A percentile compares a stretch with the other conserved stretches of the same genome.
Evolutionary conservation across 1,139 yeast genomes (phyloP).

Genomic region (Suhomyces maxii): DNA sequence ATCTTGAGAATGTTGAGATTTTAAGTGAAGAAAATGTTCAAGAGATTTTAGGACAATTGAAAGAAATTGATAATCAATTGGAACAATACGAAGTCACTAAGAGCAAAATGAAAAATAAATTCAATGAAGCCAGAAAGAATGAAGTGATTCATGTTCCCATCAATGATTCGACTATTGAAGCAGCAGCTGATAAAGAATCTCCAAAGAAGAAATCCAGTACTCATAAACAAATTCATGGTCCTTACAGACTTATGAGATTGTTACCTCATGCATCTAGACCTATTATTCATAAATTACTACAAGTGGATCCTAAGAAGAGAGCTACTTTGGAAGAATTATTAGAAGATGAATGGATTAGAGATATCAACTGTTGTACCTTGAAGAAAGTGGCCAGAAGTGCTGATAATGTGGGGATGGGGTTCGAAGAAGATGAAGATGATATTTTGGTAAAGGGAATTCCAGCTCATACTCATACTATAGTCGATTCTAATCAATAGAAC

Average conservation of each 20-base stretch:
- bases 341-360: slow-evolving; percentile 68
- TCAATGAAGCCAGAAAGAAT: slow-evolving; percentile 22
- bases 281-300: slow-evolving; percentile 71
- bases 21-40: slow-evolving; percentile 36
- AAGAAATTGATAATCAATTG: slow-evolving; percentile 37
- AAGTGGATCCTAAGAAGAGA: slow-evolving; percentile 64
- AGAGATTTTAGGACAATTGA: slow-evolving; percentile 33
- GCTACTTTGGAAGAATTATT: slow-evolving; percentile 68
- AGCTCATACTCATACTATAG: slow-evolving; percentile 43
- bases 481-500: slow-evolving; percentile 11
- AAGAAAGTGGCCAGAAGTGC: slow-evolving; percentile 25
- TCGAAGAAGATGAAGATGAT: slow-evolving; percentile 44
- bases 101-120: slow-evolving; percentile 35
- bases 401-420: slow-evolving; percentile 25
- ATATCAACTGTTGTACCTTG: slow-evolving; percentile 52
- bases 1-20: slow-evolving; percentile 25
- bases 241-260: slow-evolving; percentile 82
- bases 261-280: slow-evolving; percentile 86
- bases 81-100: slow-evolving; percentile 41
- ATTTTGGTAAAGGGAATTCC: slow-evolving; percentile 41
- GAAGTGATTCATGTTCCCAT: slow-evolving; percentile 1
- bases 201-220: slow-evolving; percentile 29
- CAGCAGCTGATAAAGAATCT: slow-evolving; percentile 11
- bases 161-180: background rate
- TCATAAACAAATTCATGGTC: slow-evolving; percentile 65